Base-by-base conservation (phyloP, 371 early-diverging fungal species). In the Haplosporangium sp. region DNA sequence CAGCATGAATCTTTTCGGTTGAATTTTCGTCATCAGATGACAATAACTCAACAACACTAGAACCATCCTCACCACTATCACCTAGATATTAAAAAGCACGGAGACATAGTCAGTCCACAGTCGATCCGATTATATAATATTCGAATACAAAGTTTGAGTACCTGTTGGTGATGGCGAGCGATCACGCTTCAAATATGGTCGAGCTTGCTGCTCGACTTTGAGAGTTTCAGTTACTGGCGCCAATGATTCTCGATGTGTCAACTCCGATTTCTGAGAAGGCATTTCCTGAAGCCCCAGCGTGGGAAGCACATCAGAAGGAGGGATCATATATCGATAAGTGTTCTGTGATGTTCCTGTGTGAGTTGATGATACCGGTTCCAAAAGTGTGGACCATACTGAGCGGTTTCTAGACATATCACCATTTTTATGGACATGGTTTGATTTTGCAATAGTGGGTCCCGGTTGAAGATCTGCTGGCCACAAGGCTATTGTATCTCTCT, bases 401-500 rank as follows among this genome's bases (percentile, higher is more conserved):
- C 8, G 55, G 11, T 19, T n/a, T 39, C n/a, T 37, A 39, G 37
- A 52, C 20, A 17, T 45, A 4, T 15, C 13, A 34, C 11, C 48
- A 38, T 39, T 10, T 17, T 52, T 38, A 38, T 20, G 56, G 35
- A 11, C 44, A 11, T 19, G 27, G 20, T n/a, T 20, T 27, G 34
- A n/a, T 3, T 37, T 39, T 40, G 17, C 17, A 15, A 19, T 8
- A 6, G 19, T 47, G 27, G 56, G 15, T 34, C 10, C n/a, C 7
- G 2, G 7, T 4, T 11, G 57, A 4, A n/a, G 27, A n/a, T 19
- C 27, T 56, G 69, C 20, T 52, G 66, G 42, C 44, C 27, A 62
- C 7, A 63, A 62, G 7, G 74, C 68, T n/a, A 74, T 68, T 15
- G 74, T 74, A 39, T 74, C 74, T 8, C 37, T 59, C 38, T 52